A percentile compares a stretch with the other conserved stretches of the same genome.
phyloP scores from a whole-genome alignment of 2,329 filamentous ascomycete genomes.

The Bipolaris bicolor region DNA sequence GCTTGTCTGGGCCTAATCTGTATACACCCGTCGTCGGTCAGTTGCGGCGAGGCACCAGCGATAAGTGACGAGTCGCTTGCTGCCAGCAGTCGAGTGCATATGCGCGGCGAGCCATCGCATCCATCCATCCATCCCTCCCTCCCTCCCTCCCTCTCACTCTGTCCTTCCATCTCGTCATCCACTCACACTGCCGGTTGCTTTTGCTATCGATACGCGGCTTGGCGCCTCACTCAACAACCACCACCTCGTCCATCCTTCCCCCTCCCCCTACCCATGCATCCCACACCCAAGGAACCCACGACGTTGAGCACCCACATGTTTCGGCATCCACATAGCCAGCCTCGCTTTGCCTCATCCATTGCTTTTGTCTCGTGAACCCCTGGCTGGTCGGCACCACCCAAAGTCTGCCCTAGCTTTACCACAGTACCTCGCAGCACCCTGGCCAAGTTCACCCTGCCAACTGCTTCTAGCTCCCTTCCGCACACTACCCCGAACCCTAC shows the following conservation, averaged over 20 bases:
- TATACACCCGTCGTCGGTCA: conserved; percentile 30
- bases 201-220: conserved; percentile 5
- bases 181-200: conserved; percentile 1
- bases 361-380: neutral
- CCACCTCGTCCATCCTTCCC: neutral
- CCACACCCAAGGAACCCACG: neutral
- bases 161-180: no score
- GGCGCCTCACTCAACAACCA: neutral
- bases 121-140: neutral
- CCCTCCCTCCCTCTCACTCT: neutral
- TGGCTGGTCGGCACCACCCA: neutral
- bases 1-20: conserved; percentile 19
- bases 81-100: conserved; percentile 8
- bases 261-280: neutral
- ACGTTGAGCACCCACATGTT: neutral
- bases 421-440: neutral
- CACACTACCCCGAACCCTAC: neutral
- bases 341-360: neutral
- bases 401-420: neutral
- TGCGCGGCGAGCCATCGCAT: conserved; percentile 6
- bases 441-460: neutral
- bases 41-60: conserved; percentile 5
- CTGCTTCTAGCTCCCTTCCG: conserved; percentile 6
- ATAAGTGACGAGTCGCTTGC: neutral
- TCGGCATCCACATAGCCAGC: neutral